These are phyloP conservation scores for Pseudonitzschia multiseries DNA, from an alignment of 108 stramenopile species.

Conservation along the genomic window DNA sequence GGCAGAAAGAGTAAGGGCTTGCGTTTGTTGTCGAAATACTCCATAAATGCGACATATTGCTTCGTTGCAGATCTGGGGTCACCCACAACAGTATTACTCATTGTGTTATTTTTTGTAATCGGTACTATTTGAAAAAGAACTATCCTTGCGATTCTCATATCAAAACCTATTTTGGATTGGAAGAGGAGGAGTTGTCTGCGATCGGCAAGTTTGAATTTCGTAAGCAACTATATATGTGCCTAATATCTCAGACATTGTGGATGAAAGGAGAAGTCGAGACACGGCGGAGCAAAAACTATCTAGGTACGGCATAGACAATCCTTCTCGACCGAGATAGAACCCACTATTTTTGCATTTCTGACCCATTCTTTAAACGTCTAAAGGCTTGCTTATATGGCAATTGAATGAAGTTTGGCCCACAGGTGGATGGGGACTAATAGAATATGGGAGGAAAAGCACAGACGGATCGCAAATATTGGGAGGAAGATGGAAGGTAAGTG, in stretches of 20 bases:
- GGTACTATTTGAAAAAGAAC: constrained; percentile 25
- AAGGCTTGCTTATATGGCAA: constrained; percentile 50
- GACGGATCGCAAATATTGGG: constrained; percentile 37
- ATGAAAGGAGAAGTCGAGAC: constrained; percentile 51
- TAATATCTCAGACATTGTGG: constrained; percentile 52
- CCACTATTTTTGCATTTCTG: background rate
- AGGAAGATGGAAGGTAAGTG: constrained; percentile 49
- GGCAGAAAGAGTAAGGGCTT: constrained; percentile 36
- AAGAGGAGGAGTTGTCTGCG: constrained; percentile 20
- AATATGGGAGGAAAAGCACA: constrained; percentile 32
- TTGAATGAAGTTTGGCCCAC: constrained; percentile 71
- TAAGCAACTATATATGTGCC: constrained; percentile 51
- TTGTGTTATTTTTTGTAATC: background rate
- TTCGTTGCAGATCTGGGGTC: background rate
- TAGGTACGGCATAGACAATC: constrained; percentile 23
- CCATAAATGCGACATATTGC: background rate
- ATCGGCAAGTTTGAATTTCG: constrained; percentile 37
- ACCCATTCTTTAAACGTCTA: background rate
- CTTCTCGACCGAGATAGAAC: background rate
- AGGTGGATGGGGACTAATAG: constrained; percentile 60
- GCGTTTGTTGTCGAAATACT: background rate
- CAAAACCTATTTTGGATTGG: constrained; percentile 39
- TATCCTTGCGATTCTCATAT: constrained; percentile 60
- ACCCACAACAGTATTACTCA: background rate
- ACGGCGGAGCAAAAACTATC: constrained; percentile 34